phyloP scores from a whole-genome alignment of 2,329 filamentous ascomycete species.

The Trichoderma sp. region DNA sequence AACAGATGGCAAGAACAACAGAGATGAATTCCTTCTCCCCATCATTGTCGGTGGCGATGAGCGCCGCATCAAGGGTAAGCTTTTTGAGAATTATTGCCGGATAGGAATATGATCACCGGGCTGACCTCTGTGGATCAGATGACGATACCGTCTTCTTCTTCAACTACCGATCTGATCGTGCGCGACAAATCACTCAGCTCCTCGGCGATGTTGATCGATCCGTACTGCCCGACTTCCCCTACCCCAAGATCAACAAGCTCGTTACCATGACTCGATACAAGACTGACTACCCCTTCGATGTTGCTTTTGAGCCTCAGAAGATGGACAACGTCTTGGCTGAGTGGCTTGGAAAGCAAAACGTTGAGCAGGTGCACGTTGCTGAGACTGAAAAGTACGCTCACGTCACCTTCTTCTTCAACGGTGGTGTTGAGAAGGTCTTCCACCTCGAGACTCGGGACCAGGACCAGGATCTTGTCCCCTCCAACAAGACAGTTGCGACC shows the following conservation, averaged over 20 bases:
- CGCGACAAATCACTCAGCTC: conserved; percentile 92
- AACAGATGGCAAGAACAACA: conserved; percentile 68
- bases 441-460: conserved; percentile 88
- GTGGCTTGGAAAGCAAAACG: conserved; percentile 85
- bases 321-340: conserved; percentile 99
- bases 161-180: conserved; percentile 99
- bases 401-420: conserved; percentile 99
- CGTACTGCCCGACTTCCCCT: conserved; percentile 85
- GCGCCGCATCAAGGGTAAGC: conserved; percentile 76
- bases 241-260: conserved; percentile 80
- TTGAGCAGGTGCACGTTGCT: conserved; percentile 93
- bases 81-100: background rate
- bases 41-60: conserved; percentile 92
- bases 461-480: conserved; percentile 74
- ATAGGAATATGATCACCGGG: background rate
- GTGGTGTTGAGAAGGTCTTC: conserved; percentile 95
- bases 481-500: conserved; percentile 85
- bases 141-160: conserved; percentile 98
- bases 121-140: conserved; percentile 53
- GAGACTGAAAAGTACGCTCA: conserved; percentile 99
- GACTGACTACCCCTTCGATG: conserved; percentile 84
- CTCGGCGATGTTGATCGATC: conserved; percentile 91
- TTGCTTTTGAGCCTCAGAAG: conserved; percentile 90
- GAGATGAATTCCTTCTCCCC: conserved; percentile 96
- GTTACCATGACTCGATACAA: conserved; percentile 99